Evolutionary conservation across 495 filamentous ascomycete species (phyloP), one percentile per base, ranked within the genome.

Genomic region (Lineolata rhizophorae): DNA sequence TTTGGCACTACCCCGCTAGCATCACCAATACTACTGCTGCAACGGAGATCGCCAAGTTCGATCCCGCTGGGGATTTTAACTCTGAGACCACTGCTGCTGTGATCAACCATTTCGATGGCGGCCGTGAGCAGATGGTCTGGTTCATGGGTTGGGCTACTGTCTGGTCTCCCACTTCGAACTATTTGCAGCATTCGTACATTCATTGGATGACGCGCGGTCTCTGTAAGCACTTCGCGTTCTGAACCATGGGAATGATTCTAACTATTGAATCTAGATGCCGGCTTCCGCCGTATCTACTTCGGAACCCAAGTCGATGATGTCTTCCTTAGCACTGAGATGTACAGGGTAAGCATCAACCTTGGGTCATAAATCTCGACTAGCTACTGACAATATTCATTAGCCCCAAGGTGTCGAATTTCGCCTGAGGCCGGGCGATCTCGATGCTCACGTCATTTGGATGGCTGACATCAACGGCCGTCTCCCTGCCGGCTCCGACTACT

Each of bases 241-340:
- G n/a, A n/a, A n/a, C n/a, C n/a, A n/a, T n/a, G n/a, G n/a, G n/a
- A n/a, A n/a, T n/a, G n/a, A n/a, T n/a, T n/a, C n/a, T n/a, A n/a
- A n/a, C n/a, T n/a, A n/a, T n/a, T 6, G n/a, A n/a, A 6, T 25
- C 22, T n/a, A 25, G 22, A 65, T 37, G 52, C 62, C 9, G 64
- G 62, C 18, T 60, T 62, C 35, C 62, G 68, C 29, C 57, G 66
- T 29, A 50, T 63, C 33, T 59, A 65, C 39, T 41, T 70, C 27
- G 61, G 55, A 44, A 67, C 67, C n/a, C 68, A 72, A 48, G 65
- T 73, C 17, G 68, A 73, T 42, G 68, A 73, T 44, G 65, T 73
- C 61, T 62, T 71, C 39, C 46, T 73, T 4, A 49, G 54, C 21
- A 62, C 66, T 1, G 55, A 59, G 8, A 53, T 73, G 27, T 73